Evolutionary conservation across 805 yeast genomes (phyloP).

Genomic region (Crinitomyces ghanaensis): DNA sequence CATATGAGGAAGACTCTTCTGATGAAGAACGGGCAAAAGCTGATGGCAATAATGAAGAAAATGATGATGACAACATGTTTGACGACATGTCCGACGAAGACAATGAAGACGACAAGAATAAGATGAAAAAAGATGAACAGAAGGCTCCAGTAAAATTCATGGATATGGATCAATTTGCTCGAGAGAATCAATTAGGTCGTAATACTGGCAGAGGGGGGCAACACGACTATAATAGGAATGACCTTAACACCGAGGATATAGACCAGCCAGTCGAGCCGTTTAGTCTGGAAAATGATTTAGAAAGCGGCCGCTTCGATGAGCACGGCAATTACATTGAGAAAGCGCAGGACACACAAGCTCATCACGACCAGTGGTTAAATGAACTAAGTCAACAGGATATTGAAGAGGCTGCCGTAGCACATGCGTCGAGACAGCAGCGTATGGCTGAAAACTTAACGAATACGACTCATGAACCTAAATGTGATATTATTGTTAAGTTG

Average conservation of each 20-base stretch:
- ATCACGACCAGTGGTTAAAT: conserved; percentile 32
- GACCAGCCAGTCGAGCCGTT: conserved; percentile 50
- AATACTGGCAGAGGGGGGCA: conserved; percentile 10
- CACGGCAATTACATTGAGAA: conserved; percentile 46
- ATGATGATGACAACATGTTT: conserved; percentile 25
- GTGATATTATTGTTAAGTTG: conserved; percentile 12
- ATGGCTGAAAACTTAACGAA: conserved; percentile 3
- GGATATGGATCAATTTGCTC: conserved; percentile 31
- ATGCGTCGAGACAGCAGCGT: conserved; percentile 18
- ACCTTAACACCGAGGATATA: conserved; percentile 8
- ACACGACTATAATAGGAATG: conserved; percentile 16
- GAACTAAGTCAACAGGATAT: conserved; percentile 30
- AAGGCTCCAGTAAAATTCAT: conserved; percentile 20
- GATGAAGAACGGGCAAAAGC: conserved; percentile 15
- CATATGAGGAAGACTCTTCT: conserved; percentile 18
- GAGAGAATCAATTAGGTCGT: conserved; percentile 4
- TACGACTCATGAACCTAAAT: conserved; percentile 8
- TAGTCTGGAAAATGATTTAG: conserved; percentile 43
- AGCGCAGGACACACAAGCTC: conserved; percentile 27
- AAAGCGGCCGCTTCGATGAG: conserved; percentile 48
- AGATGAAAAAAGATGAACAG: conserved; percentile 5
- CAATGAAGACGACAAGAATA: conserved; percentile 12
- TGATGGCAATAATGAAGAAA: conserved; percentile 12
- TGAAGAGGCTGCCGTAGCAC: conserved; percentile 27
- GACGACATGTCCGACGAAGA: conserved; percentile 22